phyloP scores from a whole-genome alignment of 345 rosid genomes.

The Lepidium aucheri region DNA sequence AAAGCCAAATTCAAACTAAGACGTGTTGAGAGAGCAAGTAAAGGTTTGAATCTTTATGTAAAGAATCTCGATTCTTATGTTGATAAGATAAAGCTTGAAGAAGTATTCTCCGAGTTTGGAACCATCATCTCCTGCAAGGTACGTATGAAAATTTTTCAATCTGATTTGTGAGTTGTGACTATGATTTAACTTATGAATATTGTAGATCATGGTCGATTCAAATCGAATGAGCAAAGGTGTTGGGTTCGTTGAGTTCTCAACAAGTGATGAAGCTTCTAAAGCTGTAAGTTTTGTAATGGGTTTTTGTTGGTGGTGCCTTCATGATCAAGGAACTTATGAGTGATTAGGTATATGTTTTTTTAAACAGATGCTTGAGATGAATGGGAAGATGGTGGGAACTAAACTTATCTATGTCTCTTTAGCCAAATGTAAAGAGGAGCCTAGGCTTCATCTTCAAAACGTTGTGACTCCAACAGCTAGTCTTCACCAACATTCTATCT shows the following conservation, averaged over 20 bases:
- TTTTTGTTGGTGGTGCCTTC: neutral
- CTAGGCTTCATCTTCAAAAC: neutral
- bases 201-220: slow-evolving; percentile 29
- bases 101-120: slow-evolving; percentile 42
- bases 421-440: neutral
- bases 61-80: slow-evolving; percentile 41
- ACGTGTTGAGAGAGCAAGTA: neutral
- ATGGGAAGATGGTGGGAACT: neutral
- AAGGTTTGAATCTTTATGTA: slow-evolving; percentile 46
- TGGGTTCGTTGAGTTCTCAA: slow-evolving; percentile 62
- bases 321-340: neutral
- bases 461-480: neutral
- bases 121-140: slow-evolving; percentile 43
- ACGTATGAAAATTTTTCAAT: neutral
- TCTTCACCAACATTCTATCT: neutral
- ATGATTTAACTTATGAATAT: neutral
- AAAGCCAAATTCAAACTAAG: neutral
- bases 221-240: slow-evolving; percentile 43
- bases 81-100: slow-evolving; percentile 31
- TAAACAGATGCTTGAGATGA: neutral
- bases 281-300: neutral
- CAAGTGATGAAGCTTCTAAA: slow-evolving; percentile 32
- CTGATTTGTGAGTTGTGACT: neutral
- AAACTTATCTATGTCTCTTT: slow-evolving; percentile 1
- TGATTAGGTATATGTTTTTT: neutral